Conservation (phyloP, 192 early-diverging fungal genomes). For the Gaertneriomyces semiglobifer region DNA sequence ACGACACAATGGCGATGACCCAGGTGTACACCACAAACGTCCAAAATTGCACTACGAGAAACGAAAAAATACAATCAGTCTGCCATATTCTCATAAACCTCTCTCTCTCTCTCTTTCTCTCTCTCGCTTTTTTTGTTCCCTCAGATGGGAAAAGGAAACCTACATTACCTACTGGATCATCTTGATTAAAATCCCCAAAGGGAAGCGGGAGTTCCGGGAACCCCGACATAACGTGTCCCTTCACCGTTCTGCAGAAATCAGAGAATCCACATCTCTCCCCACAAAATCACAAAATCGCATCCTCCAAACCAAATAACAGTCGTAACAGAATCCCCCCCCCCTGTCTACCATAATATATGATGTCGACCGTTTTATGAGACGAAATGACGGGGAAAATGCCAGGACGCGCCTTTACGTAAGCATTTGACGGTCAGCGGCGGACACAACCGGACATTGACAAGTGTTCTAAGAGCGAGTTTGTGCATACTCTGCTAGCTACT, state of each 20-base stretch:
- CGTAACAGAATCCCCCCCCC: too few species aligned
- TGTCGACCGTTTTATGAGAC: too few species aligned
- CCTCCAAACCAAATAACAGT: too few species aligned
- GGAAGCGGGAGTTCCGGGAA: constrained; percentile 27
- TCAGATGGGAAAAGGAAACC: background rate
- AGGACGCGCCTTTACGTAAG: too few species aligned
- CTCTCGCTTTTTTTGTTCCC: background rate
- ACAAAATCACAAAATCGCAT: too few species aligned
- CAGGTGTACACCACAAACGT: constrained; percentile 65
- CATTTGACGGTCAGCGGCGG: too few species aligned
- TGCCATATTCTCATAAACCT: background rate
- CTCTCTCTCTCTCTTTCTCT: background rate
- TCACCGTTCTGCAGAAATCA: background rate
- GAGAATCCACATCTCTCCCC: background rate
- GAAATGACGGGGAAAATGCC: too few species aligned
- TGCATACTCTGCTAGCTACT: too few species aligned
- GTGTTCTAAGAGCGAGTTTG: too few species aligned
- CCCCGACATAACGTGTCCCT: too few species aligned
- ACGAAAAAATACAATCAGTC: background rate
- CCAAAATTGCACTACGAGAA: constrained; percentile 45
- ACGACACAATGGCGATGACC: constrained; percentile 60
- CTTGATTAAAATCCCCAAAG: constrained; percentile 32
- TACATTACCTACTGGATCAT: constrained; percentile 19
- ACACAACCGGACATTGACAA: too few species aligned
- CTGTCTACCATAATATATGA: too few species aligned